phyloP scores from a whole-genome alignment of 2,329 filamentous ascomycete species.

The Neurospora sp. region DNA sequence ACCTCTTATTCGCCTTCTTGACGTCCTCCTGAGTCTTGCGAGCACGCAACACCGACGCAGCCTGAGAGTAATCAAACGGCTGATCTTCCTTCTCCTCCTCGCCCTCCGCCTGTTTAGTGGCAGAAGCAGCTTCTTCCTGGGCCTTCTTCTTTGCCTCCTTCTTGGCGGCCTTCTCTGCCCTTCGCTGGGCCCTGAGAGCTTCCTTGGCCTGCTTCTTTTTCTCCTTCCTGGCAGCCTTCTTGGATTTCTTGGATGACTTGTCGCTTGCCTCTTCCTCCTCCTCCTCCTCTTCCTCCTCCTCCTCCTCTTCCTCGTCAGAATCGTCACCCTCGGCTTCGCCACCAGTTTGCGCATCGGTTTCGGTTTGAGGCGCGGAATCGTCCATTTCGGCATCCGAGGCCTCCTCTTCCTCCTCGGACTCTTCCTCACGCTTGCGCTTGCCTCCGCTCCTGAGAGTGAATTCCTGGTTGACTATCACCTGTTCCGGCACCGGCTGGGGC shows the following conservation, averaged over 20 bases:
- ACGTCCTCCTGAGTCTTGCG: constrained; percentile 12
- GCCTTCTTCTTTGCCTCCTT: background rate
- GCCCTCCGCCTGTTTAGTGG: constrained; percentile 7
- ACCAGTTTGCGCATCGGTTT: constrained; percentile 4
- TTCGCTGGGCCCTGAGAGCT: background rate
- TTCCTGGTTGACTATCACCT: constrained; percentile 29
- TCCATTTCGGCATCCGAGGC: constrained; percentile 8
- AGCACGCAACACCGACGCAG: constrained; percentile 23
- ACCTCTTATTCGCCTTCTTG: constrained; percentile 20
- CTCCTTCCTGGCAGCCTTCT: constrained; percentile 2
- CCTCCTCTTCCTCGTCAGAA: constrained; percentile 6
- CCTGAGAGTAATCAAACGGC: constrained; percentile 28
- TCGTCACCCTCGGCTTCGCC: constrained; percentile 11
- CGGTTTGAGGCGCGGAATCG: constrained; percentile 6
- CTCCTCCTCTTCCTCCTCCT: constrained; percentile 6
- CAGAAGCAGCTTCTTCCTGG: background rate
- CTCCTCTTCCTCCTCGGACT: constrained; percentile 16
- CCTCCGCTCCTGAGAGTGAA: constrained; percentile 47
- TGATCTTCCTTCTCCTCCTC: constrained; percentile 19
- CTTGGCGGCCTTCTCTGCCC: background rate
- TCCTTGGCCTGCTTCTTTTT: background rate
- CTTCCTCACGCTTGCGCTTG: constrained; percentile 37
- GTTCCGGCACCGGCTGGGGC: constrained; percentile 12
- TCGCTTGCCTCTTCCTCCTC: constrained; percentile 1
- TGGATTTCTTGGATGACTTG: constrained; percentile 4